Evolutionary conservation across 2,329 filamentous ascomycete genomes (phyloP).

Genomic region (Emergomyces africanus): DNA sequence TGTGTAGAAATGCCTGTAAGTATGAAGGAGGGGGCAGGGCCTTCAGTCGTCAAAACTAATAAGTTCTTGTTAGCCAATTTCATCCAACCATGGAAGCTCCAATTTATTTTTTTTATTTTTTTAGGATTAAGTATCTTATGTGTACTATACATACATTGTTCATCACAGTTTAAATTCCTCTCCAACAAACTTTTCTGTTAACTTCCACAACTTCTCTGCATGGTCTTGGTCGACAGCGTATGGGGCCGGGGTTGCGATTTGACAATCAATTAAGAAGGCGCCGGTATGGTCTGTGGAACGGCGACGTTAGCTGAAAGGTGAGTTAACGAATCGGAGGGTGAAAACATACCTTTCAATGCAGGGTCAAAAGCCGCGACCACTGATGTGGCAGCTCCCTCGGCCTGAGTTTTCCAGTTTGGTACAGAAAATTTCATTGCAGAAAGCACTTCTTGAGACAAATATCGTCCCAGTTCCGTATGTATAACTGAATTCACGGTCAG

Average conservation of each 20-base stretch:
- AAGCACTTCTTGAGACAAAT: not conserved
- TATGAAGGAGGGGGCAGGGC: too few relatives aligned
- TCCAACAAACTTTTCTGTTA: constrained; percentile 27
- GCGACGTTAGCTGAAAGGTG: not conserved
- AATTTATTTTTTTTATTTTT: too few relatives aligned
- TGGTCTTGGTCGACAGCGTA: constrained; percentile 23
- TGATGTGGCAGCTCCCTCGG: constrained; percentile 30
- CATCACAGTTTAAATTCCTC: constrained; percentile 18
- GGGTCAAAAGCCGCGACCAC: constrained; percentile 33
- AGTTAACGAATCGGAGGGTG: not conserved
- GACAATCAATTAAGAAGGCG: constrained; percentile 22
- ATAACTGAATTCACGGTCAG: not conserved
- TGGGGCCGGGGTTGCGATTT: constrained; percentile 15
- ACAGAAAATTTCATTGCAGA: not conserved
- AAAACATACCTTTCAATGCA: constrained; percentile 15
- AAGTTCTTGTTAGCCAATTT: too few relatives aligned
- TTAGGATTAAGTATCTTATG: too few relatives aligned
- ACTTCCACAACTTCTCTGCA: constrained; percentile 26
- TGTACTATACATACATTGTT: not conserved
- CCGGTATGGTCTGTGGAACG: constrained; percentile 5
- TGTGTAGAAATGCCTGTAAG: too few relatives aligned
- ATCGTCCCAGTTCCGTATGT: not conserved
- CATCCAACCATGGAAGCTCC: too few relatives aligned
- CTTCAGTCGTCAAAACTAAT: too few relatives aligned
- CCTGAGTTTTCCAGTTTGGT: constrained; percentile 19